Percentiles rank a stretch among this genome's conserved stretches.
These are phyloP conservation scores for Phylloporus sp. DNA, from an alignment of 768 basidiomycete genomes.

Conservation along the genomic window DNA sequence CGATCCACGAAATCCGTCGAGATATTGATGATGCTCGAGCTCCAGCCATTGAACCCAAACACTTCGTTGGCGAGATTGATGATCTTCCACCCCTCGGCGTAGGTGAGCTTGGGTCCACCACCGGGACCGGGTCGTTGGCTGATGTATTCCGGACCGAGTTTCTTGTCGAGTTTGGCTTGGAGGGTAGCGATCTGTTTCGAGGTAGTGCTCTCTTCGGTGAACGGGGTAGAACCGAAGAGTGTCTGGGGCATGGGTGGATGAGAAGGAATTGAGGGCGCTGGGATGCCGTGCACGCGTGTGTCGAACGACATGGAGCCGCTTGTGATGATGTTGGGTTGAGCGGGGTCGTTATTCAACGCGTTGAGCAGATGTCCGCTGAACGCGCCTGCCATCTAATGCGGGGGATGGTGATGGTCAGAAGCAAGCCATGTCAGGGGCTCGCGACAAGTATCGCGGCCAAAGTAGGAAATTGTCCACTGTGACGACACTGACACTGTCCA, in stretches of 20 bases:
- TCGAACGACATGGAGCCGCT: constrained; percentile 61
- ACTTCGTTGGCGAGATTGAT: constrained; percentile 98
- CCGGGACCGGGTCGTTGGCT: constrained; percentile 85
- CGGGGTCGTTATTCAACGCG: constrained; percentile 31
- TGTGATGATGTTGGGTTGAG: constrained; percentile 33
- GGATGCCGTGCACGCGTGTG: constrained; percentile 46
- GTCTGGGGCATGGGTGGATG: not conserved
- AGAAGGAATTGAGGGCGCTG: constrained; percentile 10
- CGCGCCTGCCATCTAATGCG: constrained; percentile 49
- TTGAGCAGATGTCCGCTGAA: constrained; percentile 57
- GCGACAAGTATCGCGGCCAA: not conserved
- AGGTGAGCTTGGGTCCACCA: constrained; percentile 82
- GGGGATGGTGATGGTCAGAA: constrained; percentile 9
- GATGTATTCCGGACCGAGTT: constrained; percentile 92
- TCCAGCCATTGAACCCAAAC: constrained; percentile 98
- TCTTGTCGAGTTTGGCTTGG: constrained; percentile 78
- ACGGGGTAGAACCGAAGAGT: constrained; percentile 2
- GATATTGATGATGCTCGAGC: constrained; percentile 68
- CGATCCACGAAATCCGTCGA: constrained; percentile 77
- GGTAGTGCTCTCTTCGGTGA: constrained; percentile 58
- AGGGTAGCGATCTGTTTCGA: constrained; percentile 55
- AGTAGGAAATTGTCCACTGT: not conserved
- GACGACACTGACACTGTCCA: too few species aligned
- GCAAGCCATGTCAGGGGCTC: constrained; percentile 5
- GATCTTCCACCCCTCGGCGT: constrained; percentile 96